Evolutionary conservation across 352 stramenopile species (phyloP).

Genomic region (Pythium volutum): DNA sequence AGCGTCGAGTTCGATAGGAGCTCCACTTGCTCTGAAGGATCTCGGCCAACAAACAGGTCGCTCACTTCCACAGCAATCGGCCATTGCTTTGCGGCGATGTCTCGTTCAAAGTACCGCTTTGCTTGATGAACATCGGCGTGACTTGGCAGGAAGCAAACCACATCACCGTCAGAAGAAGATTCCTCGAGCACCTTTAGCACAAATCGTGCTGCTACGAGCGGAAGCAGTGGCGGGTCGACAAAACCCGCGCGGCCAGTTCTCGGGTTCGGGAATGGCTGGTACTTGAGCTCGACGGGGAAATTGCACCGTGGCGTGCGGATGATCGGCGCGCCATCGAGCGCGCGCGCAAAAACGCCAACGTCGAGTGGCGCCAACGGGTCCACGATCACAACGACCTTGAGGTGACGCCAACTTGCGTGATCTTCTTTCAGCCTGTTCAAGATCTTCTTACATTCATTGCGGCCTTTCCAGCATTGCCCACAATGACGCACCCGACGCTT

Average conservation of each 20-base stretch:
- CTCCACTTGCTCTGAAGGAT: not conserved
- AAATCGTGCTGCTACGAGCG: not conserved
- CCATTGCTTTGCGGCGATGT: not conserved
- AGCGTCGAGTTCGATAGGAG: not conserved
- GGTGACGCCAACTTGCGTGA: not conserved
- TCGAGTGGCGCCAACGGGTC: not conserved
- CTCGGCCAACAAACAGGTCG: not conserved
- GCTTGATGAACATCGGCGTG: not conserved
- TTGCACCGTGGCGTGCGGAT: not conserved
- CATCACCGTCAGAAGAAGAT: not conserved
- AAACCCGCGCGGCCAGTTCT: not conserved
- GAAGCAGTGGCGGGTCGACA: not conserved
- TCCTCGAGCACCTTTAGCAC: not conserved
- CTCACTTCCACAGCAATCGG: not conserved
- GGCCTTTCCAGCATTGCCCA: not conserved
- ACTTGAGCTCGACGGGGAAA: not conserved
- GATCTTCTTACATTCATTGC: not conserved
- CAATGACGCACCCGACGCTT: not conserved
- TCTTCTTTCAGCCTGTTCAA: not conserved
- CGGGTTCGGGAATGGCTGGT: not conserved
- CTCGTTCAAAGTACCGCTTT: not conserved
- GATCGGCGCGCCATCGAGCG: not conserved
- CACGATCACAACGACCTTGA: slow-evolving; percentile 1
- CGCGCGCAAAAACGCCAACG: not conserved
- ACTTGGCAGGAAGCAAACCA: slow-evolving; percentile 4